Base-by-base conservation (phyloP, 805 yeast genomes). In the Priceomyces carsonii region DNA sequence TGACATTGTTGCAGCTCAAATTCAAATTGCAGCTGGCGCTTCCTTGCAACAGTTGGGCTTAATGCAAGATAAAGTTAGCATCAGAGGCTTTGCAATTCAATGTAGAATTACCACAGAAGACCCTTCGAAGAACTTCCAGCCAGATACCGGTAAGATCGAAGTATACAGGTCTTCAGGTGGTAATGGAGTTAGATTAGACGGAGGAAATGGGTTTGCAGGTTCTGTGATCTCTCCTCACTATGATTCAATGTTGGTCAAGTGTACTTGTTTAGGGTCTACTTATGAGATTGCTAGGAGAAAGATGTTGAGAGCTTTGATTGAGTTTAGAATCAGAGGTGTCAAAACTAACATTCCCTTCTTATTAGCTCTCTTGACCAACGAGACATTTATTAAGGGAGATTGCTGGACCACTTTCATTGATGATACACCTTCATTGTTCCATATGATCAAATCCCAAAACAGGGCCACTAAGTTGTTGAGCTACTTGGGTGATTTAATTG, bases 321-420 rank as follows among this genome's bases (percentile, higher is more conserved):
- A 93, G 70, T 93, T 93, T 71, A 84, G 99, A 76, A 88, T 93
- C 56, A 84, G 99, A 73, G 99, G 99, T 62, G 99, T 93, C 53
- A 93, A 93, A 75, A 93, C 99, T 39, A 93, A 93, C 69, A 95
- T 93, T 50, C 98, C 99, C 20, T 93, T 93, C 75, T 71, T 93
- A 65, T 74, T 93, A 55, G 93, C 98, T 10, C 65, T 93, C 45
- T 75, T 93, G 57, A 93, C 97, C 42, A 82, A 93, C 63, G 91
- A 85, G 37, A 85, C 90, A 15, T 91, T 91, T 55, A 82, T 88
- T 52, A 57, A 63, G 31, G 96, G 96, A 57, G 73, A 77, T 48
- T 93, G 96, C 70, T 91, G 99, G 99, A 91, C 99, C 38, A 91
- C 99, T 16, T 91, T 91, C 55, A 93, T 91, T 56, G 99, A 91